Evolutionary conservation across 1,284 basidiomycete genomes (phyloP).

Genomic region (Cutaneotrichosporon sp.): DNA sequence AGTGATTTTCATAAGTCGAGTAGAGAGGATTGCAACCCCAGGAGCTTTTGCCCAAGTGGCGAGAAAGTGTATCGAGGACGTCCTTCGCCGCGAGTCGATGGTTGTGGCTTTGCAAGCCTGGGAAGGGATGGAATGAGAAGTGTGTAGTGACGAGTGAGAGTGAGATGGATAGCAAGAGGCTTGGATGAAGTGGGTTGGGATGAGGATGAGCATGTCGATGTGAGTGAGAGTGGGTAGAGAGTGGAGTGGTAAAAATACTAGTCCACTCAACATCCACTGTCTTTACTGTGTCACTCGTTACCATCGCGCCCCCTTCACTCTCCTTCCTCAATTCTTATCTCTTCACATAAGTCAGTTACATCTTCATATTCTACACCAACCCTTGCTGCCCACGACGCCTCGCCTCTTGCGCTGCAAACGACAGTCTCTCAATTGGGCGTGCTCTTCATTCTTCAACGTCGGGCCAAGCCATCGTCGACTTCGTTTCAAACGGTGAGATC

Average conservation of each 20-base stretch:
- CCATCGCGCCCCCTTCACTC: no score
- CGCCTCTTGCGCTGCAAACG: background rate
- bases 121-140: background rate
- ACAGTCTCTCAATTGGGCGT: background rate
- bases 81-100: background rate
- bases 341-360: no score
- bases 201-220: no score
- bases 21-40: conserved; percentile 2
- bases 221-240: no score
- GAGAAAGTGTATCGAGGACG: background rate
- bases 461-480: background rate
- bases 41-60: background rate
- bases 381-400: background rate
- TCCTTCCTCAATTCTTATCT: no score
- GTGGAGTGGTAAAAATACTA: no score
- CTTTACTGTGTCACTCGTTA: conserved; percentile 10
- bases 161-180: background rate
- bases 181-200: no score
- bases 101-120: background rate
- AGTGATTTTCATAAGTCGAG: conserved; percentile 20
- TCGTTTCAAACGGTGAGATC: background rate
- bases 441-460: background rate
- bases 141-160: background rate
- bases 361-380: conserved; percentile 3
- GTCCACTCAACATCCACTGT: no score